phyloP scores from a whole-genome alignment of 495 filamentous ascomycete genomes.

The Penicillium lagena region DNA sequence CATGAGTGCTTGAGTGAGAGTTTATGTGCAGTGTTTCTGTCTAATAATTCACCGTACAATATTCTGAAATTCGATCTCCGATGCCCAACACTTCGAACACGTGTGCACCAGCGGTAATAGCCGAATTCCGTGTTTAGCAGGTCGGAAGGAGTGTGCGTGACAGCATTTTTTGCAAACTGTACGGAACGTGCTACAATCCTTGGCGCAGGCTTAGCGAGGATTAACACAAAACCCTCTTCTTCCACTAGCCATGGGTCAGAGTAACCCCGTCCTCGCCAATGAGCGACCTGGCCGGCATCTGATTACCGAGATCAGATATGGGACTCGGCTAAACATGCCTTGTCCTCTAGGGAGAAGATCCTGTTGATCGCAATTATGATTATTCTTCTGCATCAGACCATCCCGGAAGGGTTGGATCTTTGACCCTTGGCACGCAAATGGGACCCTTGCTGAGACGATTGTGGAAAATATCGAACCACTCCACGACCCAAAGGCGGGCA shows the following conservation, averaged over 20 bases:
- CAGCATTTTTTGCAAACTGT: slow-evolving; percentile 2
- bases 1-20: background rate
- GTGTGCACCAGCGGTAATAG: background rate
- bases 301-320: slow-evolving; percentile 1
- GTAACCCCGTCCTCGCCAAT: background rate
- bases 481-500: too few species aligned
- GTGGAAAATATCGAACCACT: too few species aligned
- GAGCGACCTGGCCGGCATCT: background rate
- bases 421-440: too few species aligned
- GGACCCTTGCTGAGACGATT: too few species aligned
- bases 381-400: too few species aligned
- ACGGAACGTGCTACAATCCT: background rate
- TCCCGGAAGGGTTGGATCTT: too few species aligned
- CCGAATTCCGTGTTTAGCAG: background rate
- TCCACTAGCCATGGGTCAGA: background rate
- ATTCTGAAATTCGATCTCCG: too few species aligned
- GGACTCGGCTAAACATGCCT: slow-evolving; percentile 4
- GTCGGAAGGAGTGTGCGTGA: background rate
- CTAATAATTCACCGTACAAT: too few species aligned
- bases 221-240: slow-evolving; percentile 1
- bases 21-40: too few species aligned
- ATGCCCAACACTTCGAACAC: too few species aligned
- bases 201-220: slow-evolving; percentile 11
- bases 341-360: too few species aligned
- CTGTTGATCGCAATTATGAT: too few species aligned